Percentiles rank a stretch among this genome's conserved stretches.
Conservation (phyloP, 352 stramenopile species). For the Phytophthora citricola region DNA sequence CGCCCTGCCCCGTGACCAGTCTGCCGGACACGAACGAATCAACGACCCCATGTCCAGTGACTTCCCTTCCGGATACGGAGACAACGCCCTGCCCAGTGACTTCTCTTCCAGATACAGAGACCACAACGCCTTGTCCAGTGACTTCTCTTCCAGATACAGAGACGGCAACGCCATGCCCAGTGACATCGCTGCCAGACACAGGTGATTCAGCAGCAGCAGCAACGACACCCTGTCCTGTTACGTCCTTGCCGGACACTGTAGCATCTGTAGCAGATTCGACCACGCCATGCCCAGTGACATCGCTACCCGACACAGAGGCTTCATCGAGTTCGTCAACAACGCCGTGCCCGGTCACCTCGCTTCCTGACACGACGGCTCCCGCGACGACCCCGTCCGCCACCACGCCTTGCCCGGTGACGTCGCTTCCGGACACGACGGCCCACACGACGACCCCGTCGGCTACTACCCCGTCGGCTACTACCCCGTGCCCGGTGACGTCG, state of each 20-base stretch:
- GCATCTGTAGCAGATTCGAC: not conserved
- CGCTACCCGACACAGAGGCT: slow-evolving; percentile 7
- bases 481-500: slow-evolving; percentile 13
- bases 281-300: slow-evolving; percentile 20
- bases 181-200: slow-evolving; percentile 8
- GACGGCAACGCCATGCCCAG: slow-evolving; percentile 7
- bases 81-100: slow-evolving; percentile 19
- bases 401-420: slow-evolving; percentile 14
- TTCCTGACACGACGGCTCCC: too few species aligned
- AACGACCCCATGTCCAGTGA: slow-evolving; percentile 17
- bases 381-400: not conserved
- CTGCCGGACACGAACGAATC: slow-evolving; percentile 17
- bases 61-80: slow-evolving; percentile 15
- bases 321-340: not conserved
- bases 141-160: slow-evolving; percentile 9
- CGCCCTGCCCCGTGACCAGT: slow-evolving; percentile 20
- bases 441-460: too few species aligned
- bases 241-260: slow-evolving; percentile 2
- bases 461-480: not conserved
- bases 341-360: slow-evolving; percentile 11
- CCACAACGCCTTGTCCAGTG: slow-evolving; percentile 11
- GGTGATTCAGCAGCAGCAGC: not conserved
- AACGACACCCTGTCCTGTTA: not conserved
- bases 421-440: slow-evolving; percentile 6
- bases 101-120: not conserved